These are phyloP conservation scores for Yarrowia osloensis DNA, from an alignment of 805 yeast genomes.

Conservation along the genomic window DNA sequence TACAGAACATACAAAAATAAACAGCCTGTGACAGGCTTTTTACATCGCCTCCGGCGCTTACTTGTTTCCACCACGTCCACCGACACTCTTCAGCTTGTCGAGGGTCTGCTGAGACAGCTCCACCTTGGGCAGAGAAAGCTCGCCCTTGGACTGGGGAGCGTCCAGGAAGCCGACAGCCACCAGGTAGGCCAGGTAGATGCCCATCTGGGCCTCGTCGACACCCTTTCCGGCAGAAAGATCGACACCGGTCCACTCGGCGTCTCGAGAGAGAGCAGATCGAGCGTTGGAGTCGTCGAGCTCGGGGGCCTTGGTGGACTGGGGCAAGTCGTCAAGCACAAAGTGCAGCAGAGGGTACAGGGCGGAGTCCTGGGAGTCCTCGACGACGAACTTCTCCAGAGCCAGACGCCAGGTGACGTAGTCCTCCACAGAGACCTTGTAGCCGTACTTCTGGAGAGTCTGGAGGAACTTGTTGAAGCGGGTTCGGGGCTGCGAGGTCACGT, in stretches of 20 bases:
- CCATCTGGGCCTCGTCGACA: constrained; percentile 65
- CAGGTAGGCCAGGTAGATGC: constrained; percentile 78
- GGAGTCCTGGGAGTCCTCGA: constrained; percentile 70
- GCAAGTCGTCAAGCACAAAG: constrained; percentile 89
- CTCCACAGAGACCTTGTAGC: constrained; percentile 63
- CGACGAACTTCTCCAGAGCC: constrained; percentile 72
- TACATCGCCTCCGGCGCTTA: too few species aligned
- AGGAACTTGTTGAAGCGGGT: constrained; percentile 75
- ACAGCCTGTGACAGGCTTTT: too few species aligned
- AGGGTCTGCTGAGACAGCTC: constrained; percentile 49
- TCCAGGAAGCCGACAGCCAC: constrained; percentile 79
- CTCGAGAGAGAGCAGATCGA: constrained; percentile 62
- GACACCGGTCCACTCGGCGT: constrained; percentile 61
- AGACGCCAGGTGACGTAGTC: constrained; percentile 81
- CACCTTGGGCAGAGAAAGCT: constrained; percentile 56
- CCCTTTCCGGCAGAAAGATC: constrained; percentile 75
- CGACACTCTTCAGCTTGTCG: constrained; percentile 42
- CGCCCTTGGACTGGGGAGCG: constrained; percentile 53
- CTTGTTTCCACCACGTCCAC: constrained; percentile 44
- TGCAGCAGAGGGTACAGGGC: constrained; percentile 93
- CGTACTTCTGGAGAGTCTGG: constrained; percentile 63
- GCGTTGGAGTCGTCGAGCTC: constrained; percentile 90
- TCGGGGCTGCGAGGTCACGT: constrained; percentile 97
- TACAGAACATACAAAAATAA: too few species aligned
- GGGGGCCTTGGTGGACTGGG: constrained; percentile 90